A percentile compares a stretch with the other conserved stretches of the same genome.
These are phyloP conservation scores for Penicillium psychrosexuale DNA, from an alignment of 2,329 filamentous ascomycete species.

Conservation along the genomic window DNA sequence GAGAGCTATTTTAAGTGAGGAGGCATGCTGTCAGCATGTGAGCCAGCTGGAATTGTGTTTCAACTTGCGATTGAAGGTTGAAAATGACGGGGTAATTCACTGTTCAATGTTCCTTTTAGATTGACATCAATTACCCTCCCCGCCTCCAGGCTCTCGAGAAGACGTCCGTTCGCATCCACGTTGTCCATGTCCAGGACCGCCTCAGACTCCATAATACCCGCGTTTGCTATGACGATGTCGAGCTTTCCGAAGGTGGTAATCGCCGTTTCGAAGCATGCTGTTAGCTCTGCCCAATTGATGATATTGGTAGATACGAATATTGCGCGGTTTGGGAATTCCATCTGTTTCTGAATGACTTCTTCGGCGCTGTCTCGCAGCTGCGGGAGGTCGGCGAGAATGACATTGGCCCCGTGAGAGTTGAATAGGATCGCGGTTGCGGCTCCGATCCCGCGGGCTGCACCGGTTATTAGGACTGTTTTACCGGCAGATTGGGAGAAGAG, in stretches of 20 bases:
- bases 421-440: slow-evolving; percentile 39
- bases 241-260: slow-evolving; percentile 35
- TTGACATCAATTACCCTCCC: slow-evolving; percentile 42
- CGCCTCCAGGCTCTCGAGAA: slow-evolving; percentile 24
- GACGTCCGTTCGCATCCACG: slow-evolving; percentile 21
- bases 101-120: slow-evolving; percentile 47
- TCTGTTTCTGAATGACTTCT: slow-evolving; percentile 4
- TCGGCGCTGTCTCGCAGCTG: slow-evolving; percentile 1
- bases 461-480: slow-evolving; percentile 43
- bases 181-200: slow-evolving; percentile 25
- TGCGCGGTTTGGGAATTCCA: slow-evolving; percentile 6
- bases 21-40: neutral
- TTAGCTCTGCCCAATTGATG: slow-evolving; percentile 37
- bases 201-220: slow-evolving; percentile 38
- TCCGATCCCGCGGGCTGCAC: slow-evolving; percentile 43
- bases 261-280: slow-evolving; percentile 31
- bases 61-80: neutral
- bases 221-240: slow-evolving; percentile 45
- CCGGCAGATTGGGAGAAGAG: slow-evolving; percentile 6
- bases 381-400: slow-evolving; percentile 37
- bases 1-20: slow-evolving; percentile 24
- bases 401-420: slow-evolving; percentile 38
- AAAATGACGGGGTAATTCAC: slow-evolving; percentile 22
- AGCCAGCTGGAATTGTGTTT: neutral
- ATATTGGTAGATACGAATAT: slow-evolving; percentile 40